Percentiles rank a stretch among this genome's conserved stretches.
Conservation (phyloP, 1,139 yeast species). For the Blastobotrys malaysiensis region DNA sequence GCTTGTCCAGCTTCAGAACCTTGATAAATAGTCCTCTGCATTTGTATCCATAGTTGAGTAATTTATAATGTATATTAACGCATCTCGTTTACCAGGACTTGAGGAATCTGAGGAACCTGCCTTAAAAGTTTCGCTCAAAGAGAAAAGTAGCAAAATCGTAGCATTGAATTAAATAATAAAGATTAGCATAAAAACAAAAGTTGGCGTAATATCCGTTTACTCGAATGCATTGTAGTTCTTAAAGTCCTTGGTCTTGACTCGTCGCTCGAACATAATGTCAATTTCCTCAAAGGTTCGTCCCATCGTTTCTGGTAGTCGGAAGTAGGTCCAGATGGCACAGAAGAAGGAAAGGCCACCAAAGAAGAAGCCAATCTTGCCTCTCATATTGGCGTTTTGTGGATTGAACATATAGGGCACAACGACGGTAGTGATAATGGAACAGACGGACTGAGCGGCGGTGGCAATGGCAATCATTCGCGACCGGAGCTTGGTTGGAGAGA, state of each 20-base stretch:
- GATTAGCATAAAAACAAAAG: background rate
- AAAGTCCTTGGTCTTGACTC: constrained; percentile 19
- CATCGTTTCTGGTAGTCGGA: constrained; percentile 55
- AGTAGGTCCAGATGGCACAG: constrained; percentile 40
- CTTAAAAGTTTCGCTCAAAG: too few relatives aligned
- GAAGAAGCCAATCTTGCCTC: constrained; percentile 55
- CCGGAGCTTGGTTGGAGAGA: constrained; percentile 52
- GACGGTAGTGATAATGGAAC: constrained; percentile 42
- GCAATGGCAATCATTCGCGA: constrained; percentile 53
- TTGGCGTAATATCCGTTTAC: background rate
- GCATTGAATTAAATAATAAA: background rate
- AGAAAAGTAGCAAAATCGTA: too few relatives aligned
- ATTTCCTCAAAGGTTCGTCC: constrained; percentile 56
- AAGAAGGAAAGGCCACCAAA: constrained; percentile 47
- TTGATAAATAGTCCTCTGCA: constrained; percentile 19
- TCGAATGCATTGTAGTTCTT: constrained; percentile 17
- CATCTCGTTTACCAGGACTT: too few relatives aligned
- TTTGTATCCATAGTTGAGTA: constrained; percentile 13
- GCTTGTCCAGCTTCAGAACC: constrained; percentile 36
- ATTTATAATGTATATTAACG: background rate
- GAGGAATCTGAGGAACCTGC: too few relatives aligned
- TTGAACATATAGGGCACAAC: constrained; percentile 57
- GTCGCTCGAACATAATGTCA: constrained; percentile 35
- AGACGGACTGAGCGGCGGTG: constrained; percentile 41
- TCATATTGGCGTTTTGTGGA: constrained; percentile 52